phyloP scores from a whole-genome alignment of 2,329 filamentous ascomycete genomes.

The Thermomyces lanuginosus region DNA sequence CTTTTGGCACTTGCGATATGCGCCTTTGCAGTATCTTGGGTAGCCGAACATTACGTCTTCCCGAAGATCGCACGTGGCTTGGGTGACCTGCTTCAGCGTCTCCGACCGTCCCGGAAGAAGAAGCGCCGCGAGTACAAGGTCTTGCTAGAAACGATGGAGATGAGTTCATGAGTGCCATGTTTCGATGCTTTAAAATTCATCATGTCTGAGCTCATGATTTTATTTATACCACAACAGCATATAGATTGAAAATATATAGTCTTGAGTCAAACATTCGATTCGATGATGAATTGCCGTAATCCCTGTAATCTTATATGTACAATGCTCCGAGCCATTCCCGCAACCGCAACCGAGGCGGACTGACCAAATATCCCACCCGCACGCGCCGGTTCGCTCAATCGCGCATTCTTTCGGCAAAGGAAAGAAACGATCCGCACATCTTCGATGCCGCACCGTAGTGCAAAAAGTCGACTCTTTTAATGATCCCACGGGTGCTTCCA shows the following conservation, averaged over 20 bases:
- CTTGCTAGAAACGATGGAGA: slow-evolving; percentile 50
- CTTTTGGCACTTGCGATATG: slow-evolving; percentile 52
- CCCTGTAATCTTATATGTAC: slow-evolving; percentile 1
- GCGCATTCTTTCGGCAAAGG: no score
- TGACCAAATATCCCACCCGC: no score
- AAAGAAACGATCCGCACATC: no score
- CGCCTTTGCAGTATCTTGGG: slow-evolving; percentile 54
- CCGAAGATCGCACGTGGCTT: slow-evolving; percentile 50
- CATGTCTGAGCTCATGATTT: no score
- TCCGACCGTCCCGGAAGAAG: slow-evolving; percentile 47
- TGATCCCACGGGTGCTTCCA: slow-evolving; percentile 97
- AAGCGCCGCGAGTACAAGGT: slow-evolving; percentile 78
- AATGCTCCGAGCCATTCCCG: no score
- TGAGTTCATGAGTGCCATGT: slow-evolving; percentile 7
- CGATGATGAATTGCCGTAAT: slow-evolving; percentile 2
- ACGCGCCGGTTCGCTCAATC: no score
- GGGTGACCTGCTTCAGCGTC: slow-evolving; percentile 42
- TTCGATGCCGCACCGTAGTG: neutral
- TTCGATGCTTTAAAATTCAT: no score
- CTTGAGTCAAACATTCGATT: slow-evolving; percentile 1
- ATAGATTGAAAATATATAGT: neutral
- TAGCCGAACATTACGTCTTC: slow-evolving; percentile 56
- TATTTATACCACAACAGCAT: neutral
- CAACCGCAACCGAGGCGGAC: no score
- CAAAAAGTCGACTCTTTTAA: slow-evolving; percentile 31